phyloP scores from a whole-genome alignment of 768 basidiomycete species.

The Agaricus bisporus region DNA sequence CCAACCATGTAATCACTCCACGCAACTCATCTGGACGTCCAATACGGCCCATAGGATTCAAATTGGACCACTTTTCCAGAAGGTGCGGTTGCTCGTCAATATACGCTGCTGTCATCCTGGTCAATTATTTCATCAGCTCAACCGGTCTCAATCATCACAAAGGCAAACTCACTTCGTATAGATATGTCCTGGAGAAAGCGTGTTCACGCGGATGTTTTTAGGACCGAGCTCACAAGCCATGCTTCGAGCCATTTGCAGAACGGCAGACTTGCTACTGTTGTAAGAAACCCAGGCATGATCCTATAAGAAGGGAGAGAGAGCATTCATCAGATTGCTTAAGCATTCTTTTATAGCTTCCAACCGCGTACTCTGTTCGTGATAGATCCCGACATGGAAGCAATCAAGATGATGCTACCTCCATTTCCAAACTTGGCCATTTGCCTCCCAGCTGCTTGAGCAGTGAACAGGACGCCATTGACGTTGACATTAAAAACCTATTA shows the following conservation, averaged over 20 bases:
- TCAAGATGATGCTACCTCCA: slow-evolving; percentile 55
- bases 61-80: slow-evolving; percentile 56
- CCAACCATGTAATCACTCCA: slow-evolving; percentile 66
- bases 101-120: slow-evolving; percentile 70
- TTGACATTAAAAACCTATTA: slow-evolving; percentile 63
- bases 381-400: slow-evolving; percentile 66
- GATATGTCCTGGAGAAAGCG: slow-evolving; percentile 72
- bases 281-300: slow-evolving; percentile 74
- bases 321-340: not conserved
- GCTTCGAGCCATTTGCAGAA: slow-evolving; percentile 74
- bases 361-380: slow-evolving; percentile 58
- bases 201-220: slow-evolving; percentile 65
- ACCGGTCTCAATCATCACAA: not conserved
- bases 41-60: slow-evolving; percentile 68
- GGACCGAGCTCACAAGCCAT: slow-evolving; percentile 77
- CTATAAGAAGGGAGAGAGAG: slow-evolving; percentile 24
- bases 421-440: slow-evolving; percentile 53
- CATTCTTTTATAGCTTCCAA: slow-evolving; percentile 3
- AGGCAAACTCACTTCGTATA: slow-evolving; percentile 48
- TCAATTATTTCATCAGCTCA: not conserved
- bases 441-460: slow-evolving; percentile 58
- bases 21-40: slow-evolving; percentile 70
- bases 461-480: slow-evolving; percentile 55
- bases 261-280: slow-evolving; percentile 72
- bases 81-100: slow-evolving; percentile 61